Percentiles rank a stretch among this genome's conserved stretches.
Conservation (phyloP, 1,284 basidiomycete genomes). For the Wallemia hederae region DNA sequence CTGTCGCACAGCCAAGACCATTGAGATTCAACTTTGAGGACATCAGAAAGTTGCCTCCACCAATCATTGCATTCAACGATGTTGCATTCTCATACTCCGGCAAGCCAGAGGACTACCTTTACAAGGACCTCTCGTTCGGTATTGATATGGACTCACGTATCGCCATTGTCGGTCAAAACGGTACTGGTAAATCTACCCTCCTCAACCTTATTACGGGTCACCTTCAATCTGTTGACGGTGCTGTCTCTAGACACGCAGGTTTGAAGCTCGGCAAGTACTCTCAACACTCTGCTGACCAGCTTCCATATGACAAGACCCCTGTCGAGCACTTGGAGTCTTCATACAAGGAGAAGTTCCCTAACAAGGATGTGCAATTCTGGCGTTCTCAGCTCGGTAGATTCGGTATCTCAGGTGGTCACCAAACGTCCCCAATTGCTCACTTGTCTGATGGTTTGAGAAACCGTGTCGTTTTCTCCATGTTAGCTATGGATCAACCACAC, state of each 20-base stretch:
- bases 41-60: conserved; percentile 71
- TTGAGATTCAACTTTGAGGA: conserved; percentile 91
- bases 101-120: conserved; percentile 58
- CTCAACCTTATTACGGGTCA: conserved; percentile 73
- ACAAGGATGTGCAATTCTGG: conserved; percentile 83
- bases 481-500: conserved; percentile 4
- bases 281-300: conserved; percentile 93
- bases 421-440: conserved; percentile 71
- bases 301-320: conserved; percentile 73
- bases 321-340: conserved; percentile 76
- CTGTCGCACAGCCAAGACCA: conserved; percentile 39
- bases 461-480: conserved; percentile 24
- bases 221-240: conserved; percentile 55
- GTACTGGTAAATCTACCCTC: conserved; percentile 38
- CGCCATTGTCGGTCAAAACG: conserved; percentile 94
- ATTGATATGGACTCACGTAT: conserved; percentile 90
- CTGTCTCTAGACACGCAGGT: conserved; percentile 55
- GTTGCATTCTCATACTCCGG: conserved; percentile 90
- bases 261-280: conserved; percentile 73
- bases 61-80: conserved; percentile 81
- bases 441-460: conserved; percentile 89
- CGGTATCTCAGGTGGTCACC: conserved; percentile 77
- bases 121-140: conserved; percentile 69
- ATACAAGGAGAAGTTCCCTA: conserved; percentile 62
- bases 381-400: conserved; percentile 80